These are phyloP conservation scores for Aspergillus nanangensis DNA, from an alignment of 495 filamentous ascomycete species.

Conservation along the genomic window DNA sequence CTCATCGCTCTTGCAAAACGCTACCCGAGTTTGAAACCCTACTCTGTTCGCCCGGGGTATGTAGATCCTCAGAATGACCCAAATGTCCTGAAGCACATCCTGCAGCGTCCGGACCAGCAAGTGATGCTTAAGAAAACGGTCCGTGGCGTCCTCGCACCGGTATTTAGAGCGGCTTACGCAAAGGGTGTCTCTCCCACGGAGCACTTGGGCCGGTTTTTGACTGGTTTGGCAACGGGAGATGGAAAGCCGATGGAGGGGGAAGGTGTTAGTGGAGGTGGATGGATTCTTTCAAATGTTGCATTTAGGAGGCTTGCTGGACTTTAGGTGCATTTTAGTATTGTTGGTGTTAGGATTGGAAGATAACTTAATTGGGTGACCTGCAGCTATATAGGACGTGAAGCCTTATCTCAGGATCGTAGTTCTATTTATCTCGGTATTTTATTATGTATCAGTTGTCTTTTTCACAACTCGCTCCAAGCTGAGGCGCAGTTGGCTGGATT, in stretches of 20 bases:
- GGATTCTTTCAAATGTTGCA: conserved; percentile 43
- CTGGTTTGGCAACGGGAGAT: conserved; percentile 57
- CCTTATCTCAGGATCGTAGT: too few relatives aligned
- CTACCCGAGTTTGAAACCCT: conserved; percentile 41
- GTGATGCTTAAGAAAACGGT: neutral
- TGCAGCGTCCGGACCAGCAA: conserved; percentile 9
- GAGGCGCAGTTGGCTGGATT: too few relatives aligned
- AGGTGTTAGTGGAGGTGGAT: conserved; percentile 42
- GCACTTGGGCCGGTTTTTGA: conserved; percentile 38
- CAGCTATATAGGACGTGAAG: too few relatives aligned
- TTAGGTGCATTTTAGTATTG: neutral
- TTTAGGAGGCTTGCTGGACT: conserved; percentile 27
- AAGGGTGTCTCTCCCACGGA: conserved; percentile 25
- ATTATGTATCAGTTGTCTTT: too few relatives aligned
- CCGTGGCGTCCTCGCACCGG: conserved; percentile 7
- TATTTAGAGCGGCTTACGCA: conserved; percentile 8
- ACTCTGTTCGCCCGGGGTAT: conserved; percentile 48
- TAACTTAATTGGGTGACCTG: too few relatives aligned
- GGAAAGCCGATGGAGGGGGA: conserved; percentile 28
- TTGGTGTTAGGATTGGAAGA: too few relatives aligned
- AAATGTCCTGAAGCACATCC: conserved; percentile 44
- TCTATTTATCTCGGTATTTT: too few relatives aligned
- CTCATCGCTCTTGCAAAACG: conserved; percentile 44
- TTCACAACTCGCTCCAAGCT: too few relatives aligned
- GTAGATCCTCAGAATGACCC: conserved; percentile 46